These are phyloP conservation scores for Acanthamoeba healyi DNA, from an alignment of 208 protist species.

Conservation along the genomic window DNA sequence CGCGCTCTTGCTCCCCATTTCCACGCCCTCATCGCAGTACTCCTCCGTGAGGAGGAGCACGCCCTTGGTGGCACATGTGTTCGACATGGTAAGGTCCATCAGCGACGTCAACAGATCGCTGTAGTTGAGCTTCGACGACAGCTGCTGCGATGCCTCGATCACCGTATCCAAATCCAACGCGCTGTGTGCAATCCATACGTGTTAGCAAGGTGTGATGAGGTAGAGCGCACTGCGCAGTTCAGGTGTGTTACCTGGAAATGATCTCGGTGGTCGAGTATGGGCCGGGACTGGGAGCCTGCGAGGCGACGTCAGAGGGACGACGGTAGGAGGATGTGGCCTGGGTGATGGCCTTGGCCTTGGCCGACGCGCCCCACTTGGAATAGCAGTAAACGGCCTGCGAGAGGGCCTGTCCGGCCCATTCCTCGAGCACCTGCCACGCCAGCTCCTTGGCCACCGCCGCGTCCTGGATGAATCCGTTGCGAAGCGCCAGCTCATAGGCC, in stretches of 20 bases:
- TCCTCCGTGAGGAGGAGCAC: conserved; percentile 23
- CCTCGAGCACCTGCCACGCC: conserved; percentile 37
- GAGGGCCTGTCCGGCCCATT: neutral
- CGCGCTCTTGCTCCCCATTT: neutral
- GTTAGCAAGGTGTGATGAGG: neutral
- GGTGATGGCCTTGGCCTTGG: conserved; percentile 14
- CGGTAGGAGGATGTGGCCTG: neutral
- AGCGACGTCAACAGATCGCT: conserved; percentile 55
- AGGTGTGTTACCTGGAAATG: conserved; percentile 20
- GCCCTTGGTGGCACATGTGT: conserved; percentile 46
- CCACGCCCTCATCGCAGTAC: neutral
- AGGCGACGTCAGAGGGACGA: neutral
- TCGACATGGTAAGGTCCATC: conserved; percentile 35
- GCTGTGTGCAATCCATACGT: neutral
- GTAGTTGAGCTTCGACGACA: conserved; percentile 60
- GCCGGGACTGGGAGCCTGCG: neutral
- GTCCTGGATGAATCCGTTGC: conserved; percentile 58
- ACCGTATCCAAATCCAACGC: conserved; percentile 61
- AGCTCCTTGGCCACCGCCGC: conserved; percentile 70
- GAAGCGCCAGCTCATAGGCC: conserved; percentile 9
- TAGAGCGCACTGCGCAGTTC: neutral
- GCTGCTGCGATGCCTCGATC: conserved; percentile 18
- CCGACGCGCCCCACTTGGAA: conserved; percentile 44
- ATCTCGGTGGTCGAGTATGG: conserved; percentile 5
- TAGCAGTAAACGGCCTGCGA: conserved; percentile 29